These are phyloP conservation scores for Talaromyces sp. DNA, from an alignment of 2,329 filamentous ascomycete genomes.

Conservation along the genomic window DNA sequence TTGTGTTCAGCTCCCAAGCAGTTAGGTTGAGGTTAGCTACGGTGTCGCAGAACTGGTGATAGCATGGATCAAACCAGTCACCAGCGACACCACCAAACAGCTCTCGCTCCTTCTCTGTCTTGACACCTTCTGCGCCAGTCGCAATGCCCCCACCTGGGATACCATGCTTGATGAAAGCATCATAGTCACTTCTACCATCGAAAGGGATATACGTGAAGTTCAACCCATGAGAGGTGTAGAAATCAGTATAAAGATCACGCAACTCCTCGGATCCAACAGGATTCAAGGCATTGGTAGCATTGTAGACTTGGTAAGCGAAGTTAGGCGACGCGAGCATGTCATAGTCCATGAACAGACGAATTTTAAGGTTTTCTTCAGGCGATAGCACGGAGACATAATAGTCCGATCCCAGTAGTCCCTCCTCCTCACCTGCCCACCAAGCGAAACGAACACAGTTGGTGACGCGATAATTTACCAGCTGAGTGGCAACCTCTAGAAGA, in stretches of 20 bases:
- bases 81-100: conserved; percentile 69
- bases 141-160: conserved; percentile 73
- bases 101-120: conserved; percentile 61
- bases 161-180: conserved; percentile 66
- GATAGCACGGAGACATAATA: conserved; percentile 52
- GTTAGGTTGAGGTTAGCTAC: conserved; percentile 51
- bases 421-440: conserved; percentile 63
- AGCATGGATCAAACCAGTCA: conserved; percentile 53
- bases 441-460: conserved; percentile 66
- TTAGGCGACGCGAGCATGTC: conserved; percentile 68
- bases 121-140: conserved; percentile 72
- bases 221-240: conserved; percentile 58
- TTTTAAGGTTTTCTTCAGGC: conserved; percentile 51
- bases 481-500: conserved; percentile 56
- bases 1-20: conserved; percentile 52
- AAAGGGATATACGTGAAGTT: conserved; percentile 70
- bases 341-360: conserved; percentile 65
- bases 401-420: conserved; percentile 57
- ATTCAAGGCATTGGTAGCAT: conserved; percentile 52
- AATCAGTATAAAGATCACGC: conserved; percentile 63
- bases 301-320: conserved; percentile 53
- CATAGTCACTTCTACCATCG: conserved; percentile 76
- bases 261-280: conserved; percentile 65
- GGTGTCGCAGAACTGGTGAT: conserved; percentile 52
- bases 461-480: conserved; percentile 66